phyloP scores from a whole-genome alignment of 2,329 filamentous ascomycete genomes.

The Diaporthe velutina region DNA sequence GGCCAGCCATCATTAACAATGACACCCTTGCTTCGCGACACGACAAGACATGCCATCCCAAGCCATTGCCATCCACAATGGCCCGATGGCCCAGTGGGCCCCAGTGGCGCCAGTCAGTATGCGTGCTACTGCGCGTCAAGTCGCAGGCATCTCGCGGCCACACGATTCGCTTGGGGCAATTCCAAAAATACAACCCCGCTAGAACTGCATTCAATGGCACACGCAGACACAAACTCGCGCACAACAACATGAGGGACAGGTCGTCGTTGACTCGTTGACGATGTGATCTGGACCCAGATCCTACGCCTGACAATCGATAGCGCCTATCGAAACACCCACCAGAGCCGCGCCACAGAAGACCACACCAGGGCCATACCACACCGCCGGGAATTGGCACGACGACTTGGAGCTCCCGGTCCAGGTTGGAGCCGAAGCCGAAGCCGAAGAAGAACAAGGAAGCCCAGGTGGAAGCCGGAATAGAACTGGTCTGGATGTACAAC shows the following conservation, averaged over 20 bases:
- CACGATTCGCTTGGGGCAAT: not conserved
- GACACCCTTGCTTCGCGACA: not conserved
- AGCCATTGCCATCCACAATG: not conserved
- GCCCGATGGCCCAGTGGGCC: not conserved
- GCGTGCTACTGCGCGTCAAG: conserved; percentile 4
- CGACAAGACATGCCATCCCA: conserved; percentile 19
- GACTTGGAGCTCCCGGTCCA: not conserved
- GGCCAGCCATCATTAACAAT: not conserved
- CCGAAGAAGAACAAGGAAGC: not conserved
- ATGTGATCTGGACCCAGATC: not conserved
- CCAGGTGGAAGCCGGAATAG: conserved; percentile 1
- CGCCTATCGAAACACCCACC: not conserved
- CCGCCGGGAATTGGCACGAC: not conserved
- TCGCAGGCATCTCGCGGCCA: conserved; percentile 8
- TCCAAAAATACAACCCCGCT: conserved; percentile 25
- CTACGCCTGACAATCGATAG: conserved; percentile 5
- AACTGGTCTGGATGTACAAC: not conserved
- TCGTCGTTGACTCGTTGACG: not conserved
- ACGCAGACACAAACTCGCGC: not conserved
- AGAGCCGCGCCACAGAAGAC: not conserved
- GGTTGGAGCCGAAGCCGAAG: not conserved
- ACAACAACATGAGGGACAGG: not conserved
- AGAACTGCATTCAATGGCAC: not conserved
- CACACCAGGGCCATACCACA: not conserved
- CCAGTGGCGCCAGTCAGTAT: conserved; percentile 12